Base-by-base conservation (phyloP, 805 yeast species). In the Yarrowia alimentaria region DNA sequence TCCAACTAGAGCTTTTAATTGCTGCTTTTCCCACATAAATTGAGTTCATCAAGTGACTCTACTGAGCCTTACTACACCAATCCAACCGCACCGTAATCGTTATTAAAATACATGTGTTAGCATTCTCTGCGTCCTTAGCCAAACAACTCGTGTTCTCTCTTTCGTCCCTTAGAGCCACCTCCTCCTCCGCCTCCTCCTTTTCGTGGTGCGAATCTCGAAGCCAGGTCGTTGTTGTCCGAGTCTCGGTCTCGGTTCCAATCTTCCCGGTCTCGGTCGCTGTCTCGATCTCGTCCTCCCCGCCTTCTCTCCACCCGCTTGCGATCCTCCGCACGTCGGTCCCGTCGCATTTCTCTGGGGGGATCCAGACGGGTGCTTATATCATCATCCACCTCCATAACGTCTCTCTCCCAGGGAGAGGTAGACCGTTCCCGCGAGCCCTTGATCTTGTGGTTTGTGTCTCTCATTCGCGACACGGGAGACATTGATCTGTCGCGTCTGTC, bases 351-450 rank as follows among this genome's bases (percentile, higher is more conserved):
- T 14, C 42, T 20, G 19, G 47, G 47, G 7, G 18, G 18, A 18
- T 28, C 47, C 22, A 38, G 24, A 20, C 47, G 32, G 2, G 47
- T 18, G 6, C 32, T 31, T 10, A 28, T 25, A 19, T 38, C 47
- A 13, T 19, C 32, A 19, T 38, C 47, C 6, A 38, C 7, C 2
- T 38, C 47, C 47, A 38, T 38, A 5, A 6, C 6, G 25, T 38
- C 47, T n/a, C 22, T 13, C 17, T 29, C 14, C 38, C 40, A 42
- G 47, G 43, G 52, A 6, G 55, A 55, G 12, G 52, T 22, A 14
- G 55, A 43, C 22, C 54, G 48, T 16, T n/a, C 32, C 28, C 50
- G 54, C 17, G 22, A 26, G 49, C 24, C 31, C 37, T 32, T 51
- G 18, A 13, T 31, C 25, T 18, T 8, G 21, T 21, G 10, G 12